Conservation (phyloP, 768 basidiomycete species). For the Suillus placidus region DNA sequence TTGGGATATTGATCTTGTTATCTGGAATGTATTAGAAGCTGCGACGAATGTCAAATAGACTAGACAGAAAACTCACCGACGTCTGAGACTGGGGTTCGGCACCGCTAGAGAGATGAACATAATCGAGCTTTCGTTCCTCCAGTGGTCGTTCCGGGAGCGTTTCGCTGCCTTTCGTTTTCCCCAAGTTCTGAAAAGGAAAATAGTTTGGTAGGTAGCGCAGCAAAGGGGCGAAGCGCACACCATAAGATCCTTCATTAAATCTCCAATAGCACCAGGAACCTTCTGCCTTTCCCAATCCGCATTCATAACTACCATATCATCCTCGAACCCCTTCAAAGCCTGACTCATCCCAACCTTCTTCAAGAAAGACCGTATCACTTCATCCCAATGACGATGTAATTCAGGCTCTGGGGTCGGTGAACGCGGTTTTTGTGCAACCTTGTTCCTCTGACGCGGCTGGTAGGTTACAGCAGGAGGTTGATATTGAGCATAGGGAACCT, state of each 20-base stretch:
- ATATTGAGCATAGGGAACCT: conserved; percentile 38
- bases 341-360: conserved; percentile 57
- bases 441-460: conserved; percentile 35
- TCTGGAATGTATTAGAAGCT: conserved; percentile 39
- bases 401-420: conserved; percentile 44
- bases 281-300: conserved; percentile 60
- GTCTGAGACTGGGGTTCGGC: conserved; percentile 54
- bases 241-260: conserved; percentile 52
- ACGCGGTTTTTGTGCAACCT: conserved; percentile 29
- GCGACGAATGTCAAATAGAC: background rate
- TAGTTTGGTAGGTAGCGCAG: background rate
- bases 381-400: conserved; percentile 65
- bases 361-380: conserved; percentile 56
- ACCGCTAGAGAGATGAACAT: conserved; percentile 53
- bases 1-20: conserved; percentile 69
- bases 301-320: conserved; percentile 75
- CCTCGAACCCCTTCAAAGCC: conserved; percentile 62
- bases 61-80: conserved; percentile 48
- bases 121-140: conserved; percentile 71
- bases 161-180: conserved; percentile 33
- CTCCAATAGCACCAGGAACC: conserved; percentile 57
- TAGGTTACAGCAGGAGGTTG: conserved; percentile 27
- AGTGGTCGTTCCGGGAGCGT: conserved; percentile 39
- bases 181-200: conserved; percentile 26
- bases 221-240: conserved; percentile 37